phyloP scores from a whole-genome alignment of 2,329 filamentous ascomycete species.

The Colletotrichum navitas region DNA sequence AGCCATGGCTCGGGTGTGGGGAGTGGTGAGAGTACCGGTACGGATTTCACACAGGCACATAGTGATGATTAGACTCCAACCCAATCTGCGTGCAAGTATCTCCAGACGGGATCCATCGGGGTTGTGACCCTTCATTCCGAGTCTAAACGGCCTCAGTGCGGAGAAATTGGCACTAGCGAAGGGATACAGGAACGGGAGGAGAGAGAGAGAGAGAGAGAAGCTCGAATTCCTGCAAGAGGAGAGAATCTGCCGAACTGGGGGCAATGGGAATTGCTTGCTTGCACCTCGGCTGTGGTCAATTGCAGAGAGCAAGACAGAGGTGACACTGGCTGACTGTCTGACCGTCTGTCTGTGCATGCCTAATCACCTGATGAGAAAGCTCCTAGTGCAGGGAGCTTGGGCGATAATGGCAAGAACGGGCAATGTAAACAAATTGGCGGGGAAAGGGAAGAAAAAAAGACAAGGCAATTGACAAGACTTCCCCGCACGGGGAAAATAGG shows the following conservation, averaged over 20 bases:
- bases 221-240: background rate
- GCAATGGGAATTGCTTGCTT: background rate
- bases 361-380: background rate
- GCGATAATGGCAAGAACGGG: background rate
- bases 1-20: constrained; percentile 28
- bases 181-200: background rate
- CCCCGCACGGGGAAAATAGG: constrained; percentile 24
- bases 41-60: background rate
- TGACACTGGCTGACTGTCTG: background rate
- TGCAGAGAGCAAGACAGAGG: background rate
- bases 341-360: too few species aligned
- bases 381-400: background rate
- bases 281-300: background rate
- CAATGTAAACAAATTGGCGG: background rate
- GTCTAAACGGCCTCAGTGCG: constrained; percentile 31
- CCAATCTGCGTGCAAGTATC: constrained; percentile 8
- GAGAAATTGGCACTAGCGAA: constrained; percentile 27
- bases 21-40: background rate
- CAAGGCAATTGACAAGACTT: background rate
- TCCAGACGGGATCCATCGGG: constrained; percentile 11
- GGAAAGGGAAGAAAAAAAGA: background rate
- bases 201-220: background rate
- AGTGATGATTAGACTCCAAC: constrained; percentile 7
- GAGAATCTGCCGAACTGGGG: background rate
- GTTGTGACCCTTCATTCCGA: constrained; percentile 31